Conservation (phyloP, 805 yeast genomes). For the Saturnispora besseyi region DNA sequence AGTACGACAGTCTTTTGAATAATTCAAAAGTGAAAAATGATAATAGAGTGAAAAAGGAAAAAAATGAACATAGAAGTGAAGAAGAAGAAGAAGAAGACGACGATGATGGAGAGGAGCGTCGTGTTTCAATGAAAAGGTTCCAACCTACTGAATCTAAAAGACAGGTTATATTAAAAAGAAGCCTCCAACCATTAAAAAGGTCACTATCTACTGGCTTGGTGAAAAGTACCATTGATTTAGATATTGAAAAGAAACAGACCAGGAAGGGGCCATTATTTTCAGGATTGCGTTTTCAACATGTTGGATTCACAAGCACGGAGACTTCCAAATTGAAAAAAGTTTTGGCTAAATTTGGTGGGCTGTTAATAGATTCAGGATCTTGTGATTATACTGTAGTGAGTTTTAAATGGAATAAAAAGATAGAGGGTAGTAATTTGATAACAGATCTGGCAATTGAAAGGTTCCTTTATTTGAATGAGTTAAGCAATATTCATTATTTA, state of each 20-base stretch:
- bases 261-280: slow-evolving; percentile 12
- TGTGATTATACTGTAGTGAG: slow-evolving; percentile 17
- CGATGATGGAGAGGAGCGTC: slow-evolving; percentile 15
- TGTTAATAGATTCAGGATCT: not conserved
- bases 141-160: slow-evolving; percentile 11
- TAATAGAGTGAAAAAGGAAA: not conserved
- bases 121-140: slow-evolving; percentile 19
- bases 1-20: not conserved
- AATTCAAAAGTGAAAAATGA: not conserved
- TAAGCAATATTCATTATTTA: slow-evolving; percentile 11
- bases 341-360: slow-evolving; percentile 20
- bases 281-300: slow-evolving; percentile 13
- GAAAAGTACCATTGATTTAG: not conserved
- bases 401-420: slow-evolving; percentile 11
- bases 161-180: slow-evolving; percentile 6
- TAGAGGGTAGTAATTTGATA: slow-evolving; percentile 7
- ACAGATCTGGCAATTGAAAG: slow-evolving; percentile 27
- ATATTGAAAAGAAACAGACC: not conserved
- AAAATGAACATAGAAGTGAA: not conserved
- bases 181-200: slow-evolving; percentile 20
- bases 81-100: not conserved
- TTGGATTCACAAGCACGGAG: slow-evolving; percentile 17
- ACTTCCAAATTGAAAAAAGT: slow-evolving; percentile 18
- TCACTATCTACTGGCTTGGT: not conserved
- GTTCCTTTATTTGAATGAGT: slow-evolving; percentile 17